Base-by-base conservation (phyloP, 495 filamentous ascomycete genomes). In the Talaromyces nanjingensis region DNA sequence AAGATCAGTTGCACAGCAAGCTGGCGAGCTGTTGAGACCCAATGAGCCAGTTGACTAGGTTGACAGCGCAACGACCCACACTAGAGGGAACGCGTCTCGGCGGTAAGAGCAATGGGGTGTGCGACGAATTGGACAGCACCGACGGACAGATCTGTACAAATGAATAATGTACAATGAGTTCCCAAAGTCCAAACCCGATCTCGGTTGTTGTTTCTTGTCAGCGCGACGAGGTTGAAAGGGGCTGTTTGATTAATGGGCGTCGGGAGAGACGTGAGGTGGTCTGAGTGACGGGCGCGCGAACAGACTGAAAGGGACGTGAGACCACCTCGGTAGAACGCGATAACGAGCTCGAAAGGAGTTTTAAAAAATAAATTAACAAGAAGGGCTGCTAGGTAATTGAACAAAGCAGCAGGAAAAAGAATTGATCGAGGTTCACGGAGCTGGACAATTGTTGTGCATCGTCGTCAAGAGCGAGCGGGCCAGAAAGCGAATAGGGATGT, bases 341-440 rank as follows among this genome's bases (percentile, higher is more conserved):
- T 55, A 65, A 67, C 65, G 65, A 65, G 65, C 65, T 63, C 66
- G 68, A 59, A 63, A 64, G 65, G 63, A 65, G 65, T 64, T 64
- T 42, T 59, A 54, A 63, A 31, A 31, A 31, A n/a, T 63, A 63
- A 22, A 58, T 45, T 37, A 66, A 71, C 47, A 73, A 8, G 12
- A 12, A 67, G 18, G 4, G 59, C 64, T 64, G 67, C 68, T 71
- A 65, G 65, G 54, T 58, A 67, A 70, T 70, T 65, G 67, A 84
- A 85, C 72, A 87, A 84, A 60, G 79, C 45, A 49, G 45, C 16
- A 20, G n/a, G 4, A 12, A 49, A 49, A 49, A 9, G 45, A 73
- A 67, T 79, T 75, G 42, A 81, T 85, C 84, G 86, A 89, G 71
- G 8, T 89, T 55, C 52, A 55, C 52, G 22, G 52, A 55, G 25